These are phyloP conservation scores for Cnidoscolus chayamansa DNA, from an alignment of 441 rosid species.

Conservation along the genomic window DNA sequence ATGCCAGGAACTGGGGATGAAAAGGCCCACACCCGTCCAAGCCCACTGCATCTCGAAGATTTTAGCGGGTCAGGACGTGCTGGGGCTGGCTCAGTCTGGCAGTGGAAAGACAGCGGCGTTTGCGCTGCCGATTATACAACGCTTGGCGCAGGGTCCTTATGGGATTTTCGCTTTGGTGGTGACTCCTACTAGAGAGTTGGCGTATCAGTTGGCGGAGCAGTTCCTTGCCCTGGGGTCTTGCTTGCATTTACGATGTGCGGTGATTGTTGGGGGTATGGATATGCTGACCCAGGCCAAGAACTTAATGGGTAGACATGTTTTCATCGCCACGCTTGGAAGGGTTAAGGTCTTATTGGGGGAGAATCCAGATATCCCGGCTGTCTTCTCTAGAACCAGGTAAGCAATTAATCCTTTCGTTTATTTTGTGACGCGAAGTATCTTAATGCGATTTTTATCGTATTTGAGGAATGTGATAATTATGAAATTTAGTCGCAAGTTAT, in stretches of 20 bases:
- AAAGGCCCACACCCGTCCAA: conserved; percentile 76
- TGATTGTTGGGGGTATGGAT: conserved; percentile 94
- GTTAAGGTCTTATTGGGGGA: conserved; percentile 70
- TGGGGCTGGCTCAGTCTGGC: conserved; percentile 90
- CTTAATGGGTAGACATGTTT: conserved; percentile 63
- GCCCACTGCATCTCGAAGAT: conserved; percentile 78
- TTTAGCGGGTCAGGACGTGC: conserved; percentile 64
- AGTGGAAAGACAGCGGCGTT: conserved; percentile 95
- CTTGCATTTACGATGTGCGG: conserved; percentile 68
- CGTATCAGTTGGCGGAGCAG: conserved; percentile 90
- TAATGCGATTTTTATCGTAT: no score
- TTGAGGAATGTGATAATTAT: not conserved
- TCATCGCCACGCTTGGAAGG: conserved; percentile 91
- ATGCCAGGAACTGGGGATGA: conserved; percentile 84
- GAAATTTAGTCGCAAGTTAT: not conserved
- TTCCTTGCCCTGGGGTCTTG: conserved; percentile 77
- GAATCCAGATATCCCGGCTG: conserved; percentile 69
- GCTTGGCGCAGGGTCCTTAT: conserved; percentile 70
- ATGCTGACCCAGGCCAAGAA: conserved; percentile 64
- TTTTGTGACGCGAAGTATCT: not conserved
- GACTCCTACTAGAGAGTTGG: conserved; percentile 92
- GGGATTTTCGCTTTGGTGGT: conserved; percentile 78
- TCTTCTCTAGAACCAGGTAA: conserved; percentile 79
- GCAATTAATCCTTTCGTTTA: not conserved
- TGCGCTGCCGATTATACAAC: conserved; percentile 80